Conservation (phyloP, 2,329 filamentous ascomycete genomes). For the Dothistroma septosporum region DNA sequence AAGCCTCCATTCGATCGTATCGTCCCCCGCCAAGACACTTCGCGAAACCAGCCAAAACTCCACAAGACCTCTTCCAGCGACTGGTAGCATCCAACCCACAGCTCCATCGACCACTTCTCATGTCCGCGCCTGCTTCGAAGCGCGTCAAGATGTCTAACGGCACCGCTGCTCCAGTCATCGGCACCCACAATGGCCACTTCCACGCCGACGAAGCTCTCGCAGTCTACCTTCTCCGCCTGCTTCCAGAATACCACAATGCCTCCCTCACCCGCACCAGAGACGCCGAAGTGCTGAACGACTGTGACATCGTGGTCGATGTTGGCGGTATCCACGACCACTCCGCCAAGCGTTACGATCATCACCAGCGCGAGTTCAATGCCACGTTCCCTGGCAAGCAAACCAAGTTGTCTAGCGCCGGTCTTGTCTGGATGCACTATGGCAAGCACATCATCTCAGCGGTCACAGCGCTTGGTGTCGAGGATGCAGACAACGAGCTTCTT, state of each 20-base stretch:
- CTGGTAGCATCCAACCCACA: conserved; percentile 13
- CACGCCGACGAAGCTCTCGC: conserved; percentile 97
- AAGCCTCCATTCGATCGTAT: not conserved
- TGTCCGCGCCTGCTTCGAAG: conserved; percentile 54
- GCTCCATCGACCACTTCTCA: conserved; percentile 18
- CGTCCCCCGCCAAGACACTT: not conserved
- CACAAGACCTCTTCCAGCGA: conserved; percentile 11
- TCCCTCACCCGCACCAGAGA: conserved; percentile 83
- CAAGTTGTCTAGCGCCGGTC: conserved; percentile 87
- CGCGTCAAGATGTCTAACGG: conserved; percentile 69
- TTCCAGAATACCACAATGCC: conserved; percentile 73
- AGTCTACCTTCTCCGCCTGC: conserved; percentile 87
- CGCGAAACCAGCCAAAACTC: conserved; percentile 4
- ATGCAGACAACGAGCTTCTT: conserved; percentile 66
- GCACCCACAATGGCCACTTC: conserved; percentile 97
- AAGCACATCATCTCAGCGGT: conserved; percentile 71
- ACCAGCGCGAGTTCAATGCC: conserved; percentile 84
- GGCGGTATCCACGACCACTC: conserved; percentile 83
- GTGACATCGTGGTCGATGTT: conserved; percentile 97
- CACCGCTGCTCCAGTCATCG: conserved; percentile 55
- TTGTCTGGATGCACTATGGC: conserved; percentile 96
- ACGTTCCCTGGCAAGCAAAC: conserved; percentile 80
- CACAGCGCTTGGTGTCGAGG: conserved; percentile 57
- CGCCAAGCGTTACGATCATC: conserved; percentile 85
- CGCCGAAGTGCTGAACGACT: conserved; percentile 68